Percentiles rank a stretch among this genome's conserved stretches.
Evolutionary conservation across 2,329 filamentous ascomycete genomes (phyloP).

Genomic region (Podosphaera xanthii): DNA sequence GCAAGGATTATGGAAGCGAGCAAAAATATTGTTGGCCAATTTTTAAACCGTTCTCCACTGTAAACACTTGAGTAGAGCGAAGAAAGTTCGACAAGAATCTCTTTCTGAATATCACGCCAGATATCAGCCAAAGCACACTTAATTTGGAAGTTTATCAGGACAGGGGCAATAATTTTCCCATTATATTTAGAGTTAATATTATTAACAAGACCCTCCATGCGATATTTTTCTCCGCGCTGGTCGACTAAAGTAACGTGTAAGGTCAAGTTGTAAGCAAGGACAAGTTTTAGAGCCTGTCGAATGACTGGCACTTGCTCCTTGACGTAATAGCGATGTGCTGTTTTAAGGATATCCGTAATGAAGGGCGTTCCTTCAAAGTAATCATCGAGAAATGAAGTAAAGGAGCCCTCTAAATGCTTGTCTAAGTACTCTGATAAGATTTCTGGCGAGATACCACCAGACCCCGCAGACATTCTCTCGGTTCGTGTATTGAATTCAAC

Average conservation of each 20-base stretch:
- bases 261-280: constrained; percentile 88
- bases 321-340: constrained; percentile 76
- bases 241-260: constrained; percentile 88
- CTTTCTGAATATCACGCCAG: constrained; percentile 95
- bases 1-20: constrained; percentile 77
- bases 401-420: constrained; percentile 77
- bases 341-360: constrained; percentile 89
- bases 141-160: constrained; percentile 99
- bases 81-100: constrained; percentile 84
- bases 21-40: constrained; percentile 98
- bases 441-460: constrained; percentile 62
- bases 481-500: constrained; percentile 71
- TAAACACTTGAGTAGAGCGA: constrained; percentile 91
- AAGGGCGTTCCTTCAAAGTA: constrained; percentile 93
- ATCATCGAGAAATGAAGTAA: constrained; percentile 83
- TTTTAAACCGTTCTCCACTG: constrained; percentile 90
- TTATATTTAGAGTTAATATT: constrained; percentile 70
- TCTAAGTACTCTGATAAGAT: constrained; percentile 82
- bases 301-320: constrained; percentile 76
- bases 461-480: constrained; percentile 69
- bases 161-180: constrained; percentile 76
- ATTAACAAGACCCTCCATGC: constrained; percentile 61
- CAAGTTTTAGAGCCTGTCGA: constrained; percentile 83
- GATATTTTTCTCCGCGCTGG: constrained; percentile 60
- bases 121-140: constrained; percentile 93